phyloP scores from a whole-genome alignment of 306 rosid species.

The Elaeagnus macrophylla region DNA sequence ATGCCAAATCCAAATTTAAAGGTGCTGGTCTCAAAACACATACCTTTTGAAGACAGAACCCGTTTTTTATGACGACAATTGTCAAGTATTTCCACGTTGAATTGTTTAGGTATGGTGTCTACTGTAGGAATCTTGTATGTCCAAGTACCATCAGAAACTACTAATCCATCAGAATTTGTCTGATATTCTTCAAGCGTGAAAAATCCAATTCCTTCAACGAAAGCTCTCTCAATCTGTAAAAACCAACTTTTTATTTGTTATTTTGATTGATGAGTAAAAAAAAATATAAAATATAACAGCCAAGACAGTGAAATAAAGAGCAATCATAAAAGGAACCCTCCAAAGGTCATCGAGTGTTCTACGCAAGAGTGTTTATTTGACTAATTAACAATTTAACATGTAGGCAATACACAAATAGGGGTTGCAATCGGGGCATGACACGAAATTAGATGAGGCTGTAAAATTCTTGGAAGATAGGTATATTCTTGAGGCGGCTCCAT shows the following conservation, averaged over 20 bases:
- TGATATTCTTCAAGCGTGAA: constrained; percentile 78
- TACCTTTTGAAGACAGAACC: constrained; percentile 92
- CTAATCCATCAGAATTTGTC: constrained; percentile 54
- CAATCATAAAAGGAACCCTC: no score
- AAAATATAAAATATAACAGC: no score
- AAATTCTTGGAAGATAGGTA: constrained; percentile 49
- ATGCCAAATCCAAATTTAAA: no score
- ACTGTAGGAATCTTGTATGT: constrained; percentile 76
- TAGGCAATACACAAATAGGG: no score
- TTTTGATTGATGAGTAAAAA: no score
- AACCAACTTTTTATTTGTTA: constrained; percentile 1
- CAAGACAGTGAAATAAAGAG: not conserved
- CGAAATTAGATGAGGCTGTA: constrained; percentile 56
- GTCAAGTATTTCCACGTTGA: constrained; percentile 70
- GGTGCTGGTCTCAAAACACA: no score
- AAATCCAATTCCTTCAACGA: constrained; percentile 85
- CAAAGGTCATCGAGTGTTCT: no score
- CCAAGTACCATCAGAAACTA: constrained; percentile 73
- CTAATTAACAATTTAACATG: no score
- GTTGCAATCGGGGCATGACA: no score
- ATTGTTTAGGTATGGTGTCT: constrained; percentile 76
- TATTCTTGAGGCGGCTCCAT: constrained; percentile 47
- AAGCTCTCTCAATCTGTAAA: constrained; percentile 91
- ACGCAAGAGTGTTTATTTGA: no score
- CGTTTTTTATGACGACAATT: constrained; percentile 65